Evolutionary conservation across 2,329 filamentous ascomycete genomes (phyloP).

Genomic region (Rhinocladiella similis): DNA sequence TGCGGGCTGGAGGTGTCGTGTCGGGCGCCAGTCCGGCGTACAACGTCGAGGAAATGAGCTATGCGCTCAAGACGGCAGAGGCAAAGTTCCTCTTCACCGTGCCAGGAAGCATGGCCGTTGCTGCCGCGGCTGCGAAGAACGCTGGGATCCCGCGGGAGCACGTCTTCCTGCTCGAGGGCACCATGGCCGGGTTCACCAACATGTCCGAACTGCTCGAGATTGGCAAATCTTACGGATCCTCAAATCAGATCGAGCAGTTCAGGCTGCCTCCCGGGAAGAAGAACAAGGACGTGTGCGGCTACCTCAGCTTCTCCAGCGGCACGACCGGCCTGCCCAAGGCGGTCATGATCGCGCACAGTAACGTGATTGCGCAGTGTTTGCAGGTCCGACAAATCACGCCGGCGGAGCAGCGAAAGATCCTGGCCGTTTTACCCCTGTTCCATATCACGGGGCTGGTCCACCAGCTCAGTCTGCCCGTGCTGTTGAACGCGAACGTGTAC

Average conservation of each 20-base stretch:
- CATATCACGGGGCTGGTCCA: conserved; percentile 66
- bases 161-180: conserved; percentile 58
- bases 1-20: conserved; percentile 57
- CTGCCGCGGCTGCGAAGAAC: conserved; percentile 53
- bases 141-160: conserved; percentile 54
- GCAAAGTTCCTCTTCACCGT: conserved; percentile 41
- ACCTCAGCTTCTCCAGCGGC: conserved; percentile 39
- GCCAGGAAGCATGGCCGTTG: conserved; percentile 48
- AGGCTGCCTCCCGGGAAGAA: conserved; percentile 53
- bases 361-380: conserved; percentile 61
- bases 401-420: conserved; percentile 49
- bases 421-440: conserved; percentile 62
- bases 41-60: conserved; percentile 66
- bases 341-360: conserved; percentile 46
- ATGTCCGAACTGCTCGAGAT: conserved; percentile 34
- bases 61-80: conserved; percentile 59
- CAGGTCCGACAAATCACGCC: conserved; percentile 58
- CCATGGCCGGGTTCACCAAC: conserved; percentile 49
- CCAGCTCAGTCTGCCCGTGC: conserved; percentile 61
- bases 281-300: conserved; percentile 58
- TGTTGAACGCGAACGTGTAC: conserved; percentile 65
- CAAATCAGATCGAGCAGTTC: conserved; percentile 49
- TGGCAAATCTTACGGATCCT: conserved; percentile 38
- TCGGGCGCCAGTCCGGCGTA: conserved; percentile 67
- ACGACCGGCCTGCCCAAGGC: conserved; percentile 35